Conservation (phyloP, 257 asterid species). For the Solanum sejunctum region DNA sequence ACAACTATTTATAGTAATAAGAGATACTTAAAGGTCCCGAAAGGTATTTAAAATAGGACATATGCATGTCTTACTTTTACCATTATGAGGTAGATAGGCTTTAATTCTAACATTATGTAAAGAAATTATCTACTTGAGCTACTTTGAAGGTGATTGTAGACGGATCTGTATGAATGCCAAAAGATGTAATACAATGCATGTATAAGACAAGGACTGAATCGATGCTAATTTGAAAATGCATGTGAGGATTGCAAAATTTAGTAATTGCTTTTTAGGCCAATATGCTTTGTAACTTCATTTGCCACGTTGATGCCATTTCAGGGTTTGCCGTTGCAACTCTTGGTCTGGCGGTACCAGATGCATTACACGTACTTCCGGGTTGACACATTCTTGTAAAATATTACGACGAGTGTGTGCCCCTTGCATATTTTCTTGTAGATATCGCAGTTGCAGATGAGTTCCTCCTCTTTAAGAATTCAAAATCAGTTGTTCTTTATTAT, state of each 20-base stretch:
- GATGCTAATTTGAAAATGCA: not conserved
- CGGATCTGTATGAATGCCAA: not conserved
- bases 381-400: slow-evolving; percentile 6
- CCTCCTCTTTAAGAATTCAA: slow-evolving; percentile 72
- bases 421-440: slow-evolving; percentile 53
- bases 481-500: slow-evolving; percentile 24
- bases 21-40: too few relatives aligned
- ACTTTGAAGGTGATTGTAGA: not conserved
- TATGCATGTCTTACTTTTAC: too few relatives aligned
- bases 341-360: not conserved
- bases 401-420: slow-evolving; percentile 11
- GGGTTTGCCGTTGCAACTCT: not conserved
- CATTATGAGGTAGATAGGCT: not conserved
- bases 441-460: slow-evolving; percentile 87
- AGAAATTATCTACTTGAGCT: not conserved
- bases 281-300: not conserved
- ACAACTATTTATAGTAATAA: not conserved
- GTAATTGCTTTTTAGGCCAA: not conserved
- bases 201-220: not conserved
- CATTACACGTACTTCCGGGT: not conserved
- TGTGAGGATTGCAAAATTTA: not conserved
- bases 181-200: not conserved
- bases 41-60: too few relatives aligned
- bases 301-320: slow-evolving; percentile 3
- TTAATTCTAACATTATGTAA: not conserved